Percentiles rank a stretch among this genome's conserved stretches.
These are phyloP conservation scores for Viola odorata DNA, from an alignment of 345 rosid genomes.

Conservation along the genomic window DNA sequence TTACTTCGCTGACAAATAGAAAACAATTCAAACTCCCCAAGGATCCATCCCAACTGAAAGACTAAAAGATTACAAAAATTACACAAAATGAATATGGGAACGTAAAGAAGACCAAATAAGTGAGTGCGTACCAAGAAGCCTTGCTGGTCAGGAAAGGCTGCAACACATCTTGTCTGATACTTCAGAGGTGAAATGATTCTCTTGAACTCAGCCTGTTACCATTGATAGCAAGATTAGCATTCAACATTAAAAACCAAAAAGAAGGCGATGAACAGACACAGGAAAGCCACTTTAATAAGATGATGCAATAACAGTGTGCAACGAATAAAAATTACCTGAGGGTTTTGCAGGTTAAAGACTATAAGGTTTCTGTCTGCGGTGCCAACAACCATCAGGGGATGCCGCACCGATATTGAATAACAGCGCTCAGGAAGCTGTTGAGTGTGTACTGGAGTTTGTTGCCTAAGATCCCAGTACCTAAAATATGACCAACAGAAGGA, in stretches of 20 bases:
- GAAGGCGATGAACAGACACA: neutral
- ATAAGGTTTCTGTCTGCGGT: constrained; percentile 93
- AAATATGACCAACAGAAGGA: constrained; percentile 9
- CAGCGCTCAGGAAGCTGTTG: constrained; percentile 97
- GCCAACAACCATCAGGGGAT: constrained; percentile 95
- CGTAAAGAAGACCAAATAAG: neutral
- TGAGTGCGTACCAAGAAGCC: constrained; percentile 71
- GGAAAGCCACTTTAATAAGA: neutral
- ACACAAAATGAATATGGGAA: no score
- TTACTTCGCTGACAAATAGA: no score
- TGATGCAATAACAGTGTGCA: neutral
- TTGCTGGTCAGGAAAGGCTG: constrained; percentile 98
- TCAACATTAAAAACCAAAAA: neutral
- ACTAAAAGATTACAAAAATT: neutral
- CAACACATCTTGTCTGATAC: constrained; percentile 94
- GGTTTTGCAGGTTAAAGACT: constrained; percentile 77
- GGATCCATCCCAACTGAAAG: neutral
- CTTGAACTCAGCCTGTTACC: constrained; percentile 70
- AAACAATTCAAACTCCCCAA: no score
- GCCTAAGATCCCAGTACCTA: constrained; percentile 97
- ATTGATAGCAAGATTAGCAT: constrained; percentile 12
- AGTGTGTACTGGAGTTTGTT: constrained; percentile 75
- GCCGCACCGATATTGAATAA: constrained; percentile 69
- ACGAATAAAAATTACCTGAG: constrained; percentile 56
- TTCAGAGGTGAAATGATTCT: constrained; percentile 80